A percentile compares a stretch with the other conserved stretches of the same genome.
phyloP scores from a whole-genome alignment of 305 asterid genomes.

The Fraxinus paxiana region DNA sequence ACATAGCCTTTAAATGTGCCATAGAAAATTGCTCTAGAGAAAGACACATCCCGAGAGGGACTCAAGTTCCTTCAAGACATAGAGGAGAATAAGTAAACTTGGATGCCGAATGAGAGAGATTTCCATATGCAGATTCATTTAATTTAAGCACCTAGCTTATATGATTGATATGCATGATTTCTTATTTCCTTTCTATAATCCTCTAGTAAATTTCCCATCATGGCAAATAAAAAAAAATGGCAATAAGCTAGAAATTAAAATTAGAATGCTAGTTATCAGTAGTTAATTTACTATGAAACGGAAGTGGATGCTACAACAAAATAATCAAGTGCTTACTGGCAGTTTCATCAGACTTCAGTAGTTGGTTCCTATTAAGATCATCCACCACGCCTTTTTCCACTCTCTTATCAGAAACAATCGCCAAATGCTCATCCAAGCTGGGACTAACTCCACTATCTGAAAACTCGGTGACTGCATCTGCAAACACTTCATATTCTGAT shows the following conservation, averaged over 20 bases:
- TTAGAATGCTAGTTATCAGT: conserved; percentile 11
- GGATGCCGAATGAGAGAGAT: neutral
- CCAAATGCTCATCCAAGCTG: conserved; percentile 32
- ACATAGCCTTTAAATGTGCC: neutral
- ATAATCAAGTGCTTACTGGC: conserved; percentile 37
- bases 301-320: neutral
- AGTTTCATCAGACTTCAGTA: conserved; percentile 27
- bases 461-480: conserved; percentile 74
- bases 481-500: conserved; percentile 66
- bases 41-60: neutral
- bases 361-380: conserved; percentile 27
- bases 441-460: conserved; percentile 55
- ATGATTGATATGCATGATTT: neutral
- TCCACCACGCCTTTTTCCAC: conserved; percentile 31
- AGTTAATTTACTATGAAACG: neutral
- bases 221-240: neutral
- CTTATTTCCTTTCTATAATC: neutral
- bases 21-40: neutral
- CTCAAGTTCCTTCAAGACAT: neutral
- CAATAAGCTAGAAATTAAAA: neutral
- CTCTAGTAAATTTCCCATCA: conserved; percentile 6
- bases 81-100: neutral
- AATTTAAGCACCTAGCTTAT: neutral
- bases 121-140: neutral
- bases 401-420: conserved; percentile 25